Evolutionary conservation across 805 yeast species (phyloP), one percentile per base, ranked within the genome.

Genomic region (Starmerella scarabaei): DNA sequence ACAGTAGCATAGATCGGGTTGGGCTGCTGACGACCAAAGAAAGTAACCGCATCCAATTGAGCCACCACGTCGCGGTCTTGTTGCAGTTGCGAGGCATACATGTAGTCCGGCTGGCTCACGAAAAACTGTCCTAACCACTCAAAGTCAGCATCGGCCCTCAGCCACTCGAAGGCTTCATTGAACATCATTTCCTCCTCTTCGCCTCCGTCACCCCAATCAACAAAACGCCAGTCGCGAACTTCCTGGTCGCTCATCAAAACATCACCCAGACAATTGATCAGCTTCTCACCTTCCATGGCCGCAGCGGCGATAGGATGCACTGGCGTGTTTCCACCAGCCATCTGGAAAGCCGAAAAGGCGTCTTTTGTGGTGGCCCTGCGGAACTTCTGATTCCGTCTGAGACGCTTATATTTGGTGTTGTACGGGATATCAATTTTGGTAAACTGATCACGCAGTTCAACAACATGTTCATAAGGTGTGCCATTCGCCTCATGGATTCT

Each of bases 401-500:
- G 61, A 47, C 94, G 73, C 60, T 84, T 82, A 57, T 83, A 84
- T 58, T 85, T 88, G 4, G 97, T 84, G 59, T 91, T 91, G 61
- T 91, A 91, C 55, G 84, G 97, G 35, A 91, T 84, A 54, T 91
- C 98, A 33, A 91, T 65, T 54, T 82, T 84, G 0, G 94, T 82
- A 49, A 77, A 75, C 1, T 75, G 72, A 33, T 88, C 96, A 51
- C 84, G 82, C 38, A 91, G 64, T 49, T 84, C 93, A 18, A 91
- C 94, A 35, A 91, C 88, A 57, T 91, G 99, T 54, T 91, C 99
- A 55, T 91, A 91, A 0, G 99, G 98, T 0, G 97, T 84, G 7
- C 98, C 98, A 59, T 91, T 97, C 0, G 95, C 93, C 55, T 91
- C 99, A 56, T 91, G 98, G 28, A 91, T 86, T 53, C 98, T 67